Base-by-base conservation (phyloP, 2,329 filamentous ascomycete genomes). In the Colletotrichum cordylinicola region DNA sequence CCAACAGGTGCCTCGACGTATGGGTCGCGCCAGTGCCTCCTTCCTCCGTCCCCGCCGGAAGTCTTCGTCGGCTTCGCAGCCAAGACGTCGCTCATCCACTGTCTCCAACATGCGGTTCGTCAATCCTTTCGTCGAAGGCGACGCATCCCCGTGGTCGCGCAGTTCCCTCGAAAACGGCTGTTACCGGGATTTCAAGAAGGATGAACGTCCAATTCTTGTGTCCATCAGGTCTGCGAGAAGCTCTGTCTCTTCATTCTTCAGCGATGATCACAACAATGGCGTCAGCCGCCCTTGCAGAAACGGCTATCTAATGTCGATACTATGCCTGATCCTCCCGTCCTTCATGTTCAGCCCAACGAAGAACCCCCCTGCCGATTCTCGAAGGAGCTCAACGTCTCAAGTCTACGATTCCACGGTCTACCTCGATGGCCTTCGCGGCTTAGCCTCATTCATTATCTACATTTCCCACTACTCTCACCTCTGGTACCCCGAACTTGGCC, bases 391-490 rank as follows among this genome's bases (percentile, higher is more conserved):
- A 8, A 31, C 31, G 4, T 35, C 65, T 0, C 69, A 55, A 8
- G 24, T 9, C 10, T 81, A 88, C 21, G 80, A 85, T 24, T 88
- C 90, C 6, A 91, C 90, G 9, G 85, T 89, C 7, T 91, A 91
- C 78, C 87, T 91, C 52, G 90, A 91, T 77, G 90, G 90, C 71
- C 88, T 91, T 83, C 87, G 90, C 72, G 90, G 90, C 18, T 81
- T 91, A 21, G 90, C 89, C 52, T 89, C 89, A 8, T 84, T 91
- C 39, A 85, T 88, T 67, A 90, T 91, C 77, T 89, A 88, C 81
- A 88, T 90, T 80, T 91, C 88, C 77, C 90, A 91, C 81, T 90
- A 87, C 78, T 24, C 61, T 0, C 66, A 75, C 3, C 66, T 82
- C 4, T 78, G 67, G 66, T 69, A 27, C 13, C 66, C 67, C 2